Conservation (phyloP, 1,284 basidiomycete species). For the Trichosporon sp. region DNA sequence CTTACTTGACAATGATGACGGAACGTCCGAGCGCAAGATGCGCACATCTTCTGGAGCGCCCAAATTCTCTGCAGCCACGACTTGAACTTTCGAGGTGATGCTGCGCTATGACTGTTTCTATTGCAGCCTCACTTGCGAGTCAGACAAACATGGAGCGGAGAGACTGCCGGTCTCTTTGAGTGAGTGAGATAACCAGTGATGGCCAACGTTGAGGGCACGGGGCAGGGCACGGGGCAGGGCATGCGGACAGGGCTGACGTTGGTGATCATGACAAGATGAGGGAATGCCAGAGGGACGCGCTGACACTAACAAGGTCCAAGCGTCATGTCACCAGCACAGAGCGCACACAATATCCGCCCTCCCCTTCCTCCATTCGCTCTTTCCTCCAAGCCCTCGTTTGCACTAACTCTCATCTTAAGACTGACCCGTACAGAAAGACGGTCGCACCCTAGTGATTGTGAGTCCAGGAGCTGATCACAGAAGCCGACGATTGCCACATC, state of each 20-base stretch:
- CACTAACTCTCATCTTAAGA: neutral
- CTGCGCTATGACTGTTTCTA: no score
- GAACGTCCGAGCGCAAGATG: conserved; percentile 13
- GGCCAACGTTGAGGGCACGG: no score
- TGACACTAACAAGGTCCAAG: neutral
- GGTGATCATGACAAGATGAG: neutral
- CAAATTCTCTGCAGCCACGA: neutral
- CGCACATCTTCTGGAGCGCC: neutral
- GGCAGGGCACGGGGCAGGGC: neutral
- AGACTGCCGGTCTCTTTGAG: no score
- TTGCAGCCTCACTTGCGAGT: no score
- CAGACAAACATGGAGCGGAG: no score
- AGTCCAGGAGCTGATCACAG: neutral
- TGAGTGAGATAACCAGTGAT: no score
- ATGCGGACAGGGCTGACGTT: neutral
- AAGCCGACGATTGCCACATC: neutral
- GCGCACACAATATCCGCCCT: neutral
- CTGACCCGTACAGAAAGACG: neutral
- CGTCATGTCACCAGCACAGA: neutral
- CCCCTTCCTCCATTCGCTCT: no score
- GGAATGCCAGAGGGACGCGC: neutral
- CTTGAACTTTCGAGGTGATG: no score
- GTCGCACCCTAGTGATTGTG: neutral
- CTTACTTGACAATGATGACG: neutral
- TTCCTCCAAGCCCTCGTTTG: neutral